A percentile compares a stretch with the other conserved stretches of the same genome.
phyloP scores from a whole-genome alignment of 2,329 filamentous ascomycete species.

The Geosmithia flava region DNA sequence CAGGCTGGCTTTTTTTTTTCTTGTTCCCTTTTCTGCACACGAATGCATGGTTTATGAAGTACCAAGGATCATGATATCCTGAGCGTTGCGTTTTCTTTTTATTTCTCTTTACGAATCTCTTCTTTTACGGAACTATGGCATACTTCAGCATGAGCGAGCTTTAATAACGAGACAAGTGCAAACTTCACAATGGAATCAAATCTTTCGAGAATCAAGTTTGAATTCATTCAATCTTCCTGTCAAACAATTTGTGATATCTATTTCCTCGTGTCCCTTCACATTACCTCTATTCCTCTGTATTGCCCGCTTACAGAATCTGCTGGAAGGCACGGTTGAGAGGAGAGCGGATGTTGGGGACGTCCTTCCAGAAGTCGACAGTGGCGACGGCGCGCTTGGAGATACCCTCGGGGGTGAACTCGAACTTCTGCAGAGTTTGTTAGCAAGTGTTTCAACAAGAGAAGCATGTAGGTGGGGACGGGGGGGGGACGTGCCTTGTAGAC shows the following conservation, averaged over 20 bases:
- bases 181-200: background rate
- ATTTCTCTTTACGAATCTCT: too few relatives aligned
- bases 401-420: conserved; percentile 97
- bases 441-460: background rate
- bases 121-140: too few relatives aligned
- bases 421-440: conserved; percentile 58
- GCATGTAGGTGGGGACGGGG: background rate
- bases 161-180: background rate
- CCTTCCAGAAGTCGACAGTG: conserved; percentile 97
- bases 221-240: background rate
- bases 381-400: conserved; percentile 87
- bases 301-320: conserved; percentile 67
- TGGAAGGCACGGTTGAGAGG: conserved; percentile 96
- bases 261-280: background rate
- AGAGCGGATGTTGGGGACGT: conserved; percentile 76
- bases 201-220: background rate
- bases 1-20: too few relatives aligned
- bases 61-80: too few relatives aligned
- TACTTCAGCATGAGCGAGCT: too few relatives aligned
- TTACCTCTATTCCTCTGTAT: background rate
- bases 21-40: too few relatives aligned
- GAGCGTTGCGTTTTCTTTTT: too few relatives aligned
- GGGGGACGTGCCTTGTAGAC: conserved; percentile 67
- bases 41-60: too few relatives aligned
- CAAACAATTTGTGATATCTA: background rate